Evolutionary conservation across 2,329 filamentous ascomycete species (phyloP).

Genomic region (Ophiostoma populinum): DNA sequence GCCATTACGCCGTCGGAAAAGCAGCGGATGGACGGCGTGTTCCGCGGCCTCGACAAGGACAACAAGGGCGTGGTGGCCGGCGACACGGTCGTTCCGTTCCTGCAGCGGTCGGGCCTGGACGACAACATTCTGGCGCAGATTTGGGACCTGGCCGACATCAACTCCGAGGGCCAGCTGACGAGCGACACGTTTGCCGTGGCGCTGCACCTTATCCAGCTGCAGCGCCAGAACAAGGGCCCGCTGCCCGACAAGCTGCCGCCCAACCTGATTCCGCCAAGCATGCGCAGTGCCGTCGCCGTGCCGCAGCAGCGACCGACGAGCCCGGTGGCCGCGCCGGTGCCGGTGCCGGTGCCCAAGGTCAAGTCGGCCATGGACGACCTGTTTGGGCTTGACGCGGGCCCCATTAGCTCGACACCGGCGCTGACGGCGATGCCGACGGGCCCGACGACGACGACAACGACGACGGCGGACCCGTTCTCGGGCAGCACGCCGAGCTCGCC

Average conservation of each 20-base stretch:
- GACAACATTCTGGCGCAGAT: constrained; percentile 86
- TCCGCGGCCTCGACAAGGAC: constrained; percentile 63
- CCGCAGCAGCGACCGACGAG: constrained; percentile 34
- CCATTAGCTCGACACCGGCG: constrained; percentile 24
- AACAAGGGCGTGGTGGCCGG: constrained; percentile 76
- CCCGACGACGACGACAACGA: constrained; percentile 39
- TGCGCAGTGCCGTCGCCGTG: constrained; percentile 49
- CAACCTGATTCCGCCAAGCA: constrained; percentile 69
- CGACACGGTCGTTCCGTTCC: constrained; percentile 85
- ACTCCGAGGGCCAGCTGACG: constrained; percentile 69
- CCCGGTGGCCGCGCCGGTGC: constrained; percentile 12
- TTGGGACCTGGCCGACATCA: constrained; percentile 93
- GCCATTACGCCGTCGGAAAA: constrained; percentile 71
- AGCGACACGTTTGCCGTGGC: constrained; percentile 91
- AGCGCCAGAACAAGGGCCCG: constrained; percentile 47
- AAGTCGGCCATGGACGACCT: constrained; percentile 76
- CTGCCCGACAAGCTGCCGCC: constrained; percentile 64
- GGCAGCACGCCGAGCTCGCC: constrained; percentile 38
- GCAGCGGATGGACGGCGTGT: constrained; percentile 71
- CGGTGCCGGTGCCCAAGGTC: constrained; percentile 23
- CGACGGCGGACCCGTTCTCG: constrained; percentile 39
- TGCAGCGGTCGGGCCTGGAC: constrained; percentile 77
- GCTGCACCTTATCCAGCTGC: constrained; percentile 90
- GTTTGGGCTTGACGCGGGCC: constrained; percentile 68
- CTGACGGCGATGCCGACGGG: constrained; percentile 7